phyloP scores from a whole-genome alignment of 2,329 filamentous ascomycete genomes.

The Botrytis fragariae region DNA sequence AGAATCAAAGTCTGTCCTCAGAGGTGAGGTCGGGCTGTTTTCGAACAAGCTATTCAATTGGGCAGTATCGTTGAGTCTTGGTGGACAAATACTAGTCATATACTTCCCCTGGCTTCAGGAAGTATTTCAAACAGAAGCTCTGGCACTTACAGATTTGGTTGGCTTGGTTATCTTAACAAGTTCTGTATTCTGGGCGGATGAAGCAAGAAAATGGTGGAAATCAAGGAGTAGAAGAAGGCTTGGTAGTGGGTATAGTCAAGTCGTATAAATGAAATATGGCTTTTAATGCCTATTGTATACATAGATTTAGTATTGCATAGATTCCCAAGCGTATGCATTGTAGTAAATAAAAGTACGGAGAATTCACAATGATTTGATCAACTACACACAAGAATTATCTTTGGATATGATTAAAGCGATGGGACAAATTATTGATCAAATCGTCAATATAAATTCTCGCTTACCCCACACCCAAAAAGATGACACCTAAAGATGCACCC shows the following conservation, averaged over 20 bases:
- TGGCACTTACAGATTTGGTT: conserved; percentile 71
- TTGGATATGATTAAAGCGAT: not conserved
- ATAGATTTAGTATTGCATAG: conserved; percentile 21
- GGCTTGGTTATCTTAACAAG: conserved; percentile 74
- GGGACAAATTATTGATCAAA: not conserved
- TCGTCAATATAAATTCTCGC: conserved; percentile 25
- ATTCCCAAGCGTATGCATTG: conserved; percentile 17
- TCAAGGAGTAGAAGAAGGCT: conserved; percentile 55
- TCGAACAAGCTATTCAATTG: conserved; percentile 96
- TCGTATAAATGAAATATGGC: conserved; percentile 47
- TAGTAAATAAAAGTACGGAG: conserved; percentile 15
- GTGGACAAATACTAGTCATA: conserved; percentile 86
- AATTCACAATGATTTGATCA: not conserved
- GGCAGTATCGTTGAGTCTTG: conserved; percentile 79
- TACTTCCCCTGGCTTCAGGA: conserved; percentile 93
- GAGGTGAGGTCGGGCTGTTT: conserved; percentile 79
- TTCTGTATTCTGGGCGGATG: conserved; percentile 92
- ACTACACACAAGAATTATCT: not conserved
- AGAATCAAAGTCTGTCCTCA: conserved; percentile 82
- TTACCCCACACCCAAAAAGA: conserved; percentile 25
- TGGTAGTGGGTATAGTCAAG: conserved; percentile 62
- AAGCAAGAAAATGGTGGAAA: conserved; percentile 76
- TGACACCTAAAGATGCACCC: conserved; percentile 23
- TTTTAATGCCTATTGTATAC: conserved; percentile 21
- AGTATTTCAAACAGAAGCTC: conserved; percentile 91